Conservation (phyloP, 2,329 filamentous ascomycete species). For the Cercospora citrullina region DNA sequence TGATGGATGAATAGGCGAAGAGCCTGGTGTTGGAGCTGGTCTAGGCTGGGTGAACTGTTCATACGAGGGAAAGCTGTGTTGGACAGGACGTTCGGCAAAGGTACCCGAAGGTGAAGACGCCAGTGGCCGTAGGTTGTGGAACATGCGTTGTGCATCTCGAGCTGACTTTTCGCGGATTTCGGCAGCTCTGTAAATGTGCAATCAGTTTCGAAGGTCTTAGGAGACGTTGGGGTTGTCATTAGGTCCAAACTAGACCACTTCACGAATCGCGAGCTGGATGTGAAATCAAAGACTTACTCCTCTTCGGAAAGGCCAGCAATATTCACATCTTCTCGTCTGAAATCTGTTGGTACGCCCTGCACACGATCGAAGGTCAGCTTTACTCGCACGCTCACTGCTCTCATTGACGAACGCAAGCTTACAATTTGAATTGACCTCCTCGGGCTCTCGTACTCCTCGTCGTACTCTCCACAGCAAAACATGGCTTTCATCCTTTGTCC, state of each 20-base stretch:
- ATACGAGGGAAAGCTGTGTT: slow-evolving; percentile 20
- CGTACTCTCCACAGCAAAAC: slow-evolving; percentile 29
- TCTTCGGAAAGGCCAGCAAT: slow-evolving; percentile 35
- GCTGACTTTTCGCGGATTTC: slow-evolving; percentile 37
- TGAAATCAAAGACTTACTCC: slow-evolving; percentile 28
- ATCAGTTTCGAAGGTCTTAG: not conserved
- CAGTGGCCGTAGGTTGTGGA: slow-evolving; percentile 33
- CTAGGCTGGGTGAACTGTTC: slow-evolving; percentile 35
- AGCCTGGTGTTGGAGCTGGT: slow-evolving; percentile 26
- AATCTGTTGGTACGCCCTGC: slow-evolving; percentile 38
- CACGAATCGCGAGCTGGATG: not conserved
- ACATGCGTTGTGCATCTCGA: slow-evolving; percentile 35
- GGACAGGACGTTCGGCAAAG: slow-evolving; percentile 31
- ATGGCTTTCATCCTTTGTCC: slow-evolving; percentile 26
- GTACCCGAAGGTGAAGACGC: slow-evolving; percentile 34
- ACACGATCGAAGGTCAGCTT: not conserved
- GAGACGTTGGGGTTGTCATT: not conserved
- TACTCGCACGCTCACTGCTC: not conserved
- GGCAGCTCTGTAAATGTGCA: not conserved
- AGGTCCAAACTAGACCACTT: not conserved
- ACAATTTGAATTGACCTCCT: slow-evolving; percentile 31
- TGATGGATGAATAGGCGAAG: not conserved
- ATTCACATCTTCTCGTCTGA: slow-evolving; percentile 38
- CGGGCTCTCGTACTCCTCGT: slow-evolving; percentile 29
- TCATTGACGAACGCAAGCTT: not conserved